Evolutionary conservation across 768 basidiomycete genomes (phyloP).

Genomic region (Daedalea quercina): DNA sequence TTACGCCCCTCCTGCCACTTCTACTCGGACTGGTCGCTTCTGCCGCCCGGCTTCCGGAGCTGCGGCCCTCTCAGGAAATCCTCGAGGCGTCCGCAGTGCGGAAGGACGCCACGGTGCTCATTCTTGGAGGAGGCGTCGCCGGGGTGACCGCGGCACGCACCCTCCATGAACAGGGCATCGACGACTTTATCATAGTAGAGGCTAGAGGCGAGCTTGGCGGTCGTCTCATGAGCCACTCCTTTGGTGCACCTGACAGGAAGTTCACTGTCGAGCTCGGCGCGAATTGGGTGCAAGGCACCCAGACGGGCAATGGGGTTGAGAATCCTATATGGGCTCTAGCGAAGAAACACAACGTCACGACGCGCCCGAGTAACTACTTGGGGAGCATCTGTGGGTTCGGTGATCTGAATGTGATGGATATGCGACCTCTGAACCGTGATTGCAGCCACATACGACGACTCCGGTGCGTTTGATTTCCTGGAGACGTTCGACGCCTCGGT

Average conservation of each 20-base stretch:
- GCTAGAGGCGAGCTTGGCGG: constrained; percentile 55
- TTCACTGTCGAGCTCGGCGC: constrained; percentile 49
- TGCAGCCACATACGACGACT: constrained; percentile 48
- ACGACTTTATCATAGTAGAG: constrained; percentile 57
- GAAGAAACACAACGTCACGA: constrained; percentile 45
- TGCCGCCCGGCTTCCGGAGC: not conserved
- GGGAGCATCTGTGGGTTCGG: constrained; percentile 34
- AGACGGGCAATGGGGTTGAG: constrained; percentile 37
- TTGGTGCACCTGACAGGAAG: constrained; percentile 33
- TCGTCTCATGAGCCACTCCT: constrained; percentile 41
- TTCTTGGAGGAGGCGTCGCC: constrained; percentile 61
- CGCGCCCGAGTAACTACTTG: constrained; percentile 37
- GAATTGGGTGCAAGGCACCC: constrained; percentile 55
- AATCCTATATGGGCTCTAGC: constrained; percentile 60
- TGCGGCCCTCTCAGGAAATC: not conserved
- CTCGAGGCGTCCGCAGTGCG: not conserved
- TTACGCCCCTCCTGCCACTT: not conserved
- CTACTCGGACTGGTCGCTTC: not conserved
- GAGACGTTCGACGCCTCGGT: constrained; percentile 36
- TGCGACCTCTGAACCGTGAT: not conserved
- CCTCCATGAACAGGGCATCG: constrained; percentile 43
- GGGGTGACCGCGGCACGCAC: constrained; percentile 62
- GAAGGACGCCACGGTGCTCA: constrained; percentile 36
- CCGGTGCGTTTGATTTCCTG: constrained; percentile 41
- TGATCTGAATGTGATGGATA: too few relatives aligned